A percentile compares a stretch with the other conserved stretches of the same genome.
Evolutionary conservation across 352 stramenopile genomes (phyloP).

Genomic region (Globisporangium irregulare): DNA sequence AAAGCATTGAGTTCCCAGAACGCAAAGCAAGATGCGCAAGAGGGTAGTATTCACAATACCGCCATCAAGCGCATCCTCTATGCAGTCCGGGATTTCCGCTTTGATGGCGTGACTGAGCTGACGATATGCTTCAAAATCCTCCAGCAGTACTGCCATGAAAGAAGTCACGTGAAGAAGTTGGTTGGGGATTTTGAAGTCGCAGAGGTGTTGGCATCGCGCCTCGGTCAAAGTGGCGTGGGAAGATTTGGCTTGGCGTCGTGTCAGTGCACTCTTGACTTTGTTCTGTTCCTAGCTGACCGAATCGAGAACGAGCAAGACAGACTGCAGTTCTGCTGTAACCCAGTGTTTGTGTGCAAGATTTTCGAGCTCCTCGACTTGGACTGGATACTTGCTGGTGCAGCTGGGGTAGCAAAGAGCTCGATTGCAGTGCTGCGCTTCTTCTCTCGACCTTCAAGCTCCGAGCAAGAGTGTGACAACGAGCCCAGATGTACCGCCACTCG

Average conservation of each 20-base stretch:
- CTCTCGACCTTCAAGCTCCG: not conserved
- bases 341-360: not conserved
- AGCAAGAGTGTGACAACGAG: not conserved
- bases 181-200: not conserved
- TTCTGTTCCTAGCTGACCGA: not conserved
- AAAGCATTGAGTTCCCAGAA: not conserved
- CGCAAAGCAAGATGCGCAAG: not conserved
- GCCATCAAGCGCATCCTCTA: not conserved
- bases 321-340: not conserved
- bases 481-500: not conserved
- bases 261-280: slow-evolving; percentile 3
- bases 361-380: slow-evolving; percentile 4
- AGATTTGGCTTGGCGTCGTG: not conserved
- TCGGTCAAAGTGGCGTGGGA: not conserved
- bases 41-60: not conserved
- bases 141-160: slow-evolving; percentile 3
- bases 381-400: not conserved
- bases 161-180: not conserved
- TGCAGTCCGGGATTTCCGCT: not conserved
- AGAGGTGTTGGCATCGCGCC: not conserved
- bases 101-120: slow-evolving; percentile 2
- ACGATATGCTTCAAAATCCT: slow-evolving; percentile 1
- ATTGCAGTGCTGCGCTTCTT: not conserved
- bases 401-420: not conserved
- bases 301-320: not conserved